A percentile compares a stretch with the other conserved stretches of the same genome.
Evolutionary conservation across 768 basidiomycete species (phyloP).

Genomic region (Termitomyces sp.): DNA sequence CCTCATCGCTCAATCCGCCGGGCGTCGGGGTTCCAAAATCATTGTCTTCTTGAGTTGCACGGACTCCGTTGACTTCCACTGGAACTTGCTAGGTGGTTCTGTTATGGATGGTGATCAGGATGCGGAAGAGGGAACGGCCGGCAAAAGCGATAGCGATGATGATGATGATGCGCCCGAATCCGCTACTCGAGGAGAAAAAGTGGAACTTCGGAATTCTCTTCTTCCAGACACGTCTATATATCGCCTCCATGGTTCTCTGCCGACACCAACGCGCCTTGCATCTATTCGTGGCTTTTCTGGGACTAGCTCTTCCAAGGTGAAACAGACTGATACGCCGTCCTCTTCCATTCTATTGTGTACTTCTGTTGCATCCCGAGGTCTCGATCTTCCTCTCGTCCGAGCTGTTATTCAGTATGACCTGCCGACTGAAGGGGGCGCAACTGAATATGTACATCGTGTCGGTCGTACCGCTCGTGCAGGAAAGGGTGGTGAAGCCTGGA

Average conservation of each 20-base stretch:
- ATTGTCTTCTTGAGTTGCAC: conserved; percentile 97
- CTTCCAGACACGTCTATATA: conserved; percentile 82
- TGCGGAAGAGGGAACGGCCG: conserved; percentile 17
- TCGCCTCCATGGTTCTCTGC: conserved; percentile 91
- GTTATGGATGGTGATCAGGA: conserved; percentile 50
- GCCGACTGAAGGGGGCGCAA: conserved; percentile 94
- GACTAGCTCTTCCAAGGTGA: conserved; percentile 26
- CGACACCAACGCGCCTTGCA: conserved; percentile 73
- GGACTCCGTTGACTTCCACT: conserved; percentile 97
- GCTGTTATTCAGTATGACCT: conserved; percentile 96
- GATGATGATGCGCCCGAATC: conserved; percentile 24
- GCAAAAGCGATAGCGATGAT: conserved; percentile 26
- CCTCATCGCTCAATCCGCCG: conserved; percentile 62
- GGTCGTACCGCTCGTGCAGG: conserved; percentile 97
- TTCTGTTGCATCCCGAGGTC: conserved; percentile 96
- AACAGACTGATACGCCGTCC: conserved; percentile 22
- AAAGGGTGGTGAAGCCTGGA: conserved; percentile 94
- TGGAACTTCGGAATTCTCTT: conserved; percentile 67
- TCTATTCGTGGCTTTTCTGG: conserved; percentile 82
- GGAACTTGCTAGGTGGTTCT: conserved; percentile 75
- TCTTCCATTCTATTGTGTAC: conserved; percentile 87
- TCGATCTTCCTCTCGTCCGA: conserved; percentile 91
- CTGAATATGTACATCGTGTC: conserved; percentile 95
- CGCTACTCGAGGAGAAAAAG: conserved; percentile 31
- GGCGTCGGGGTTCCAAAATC: conserved; percentile 60